phyloP scores from a whole-genome alignment of 192 early-diverging fungal species.

The Pilaira anomala region DNA sequence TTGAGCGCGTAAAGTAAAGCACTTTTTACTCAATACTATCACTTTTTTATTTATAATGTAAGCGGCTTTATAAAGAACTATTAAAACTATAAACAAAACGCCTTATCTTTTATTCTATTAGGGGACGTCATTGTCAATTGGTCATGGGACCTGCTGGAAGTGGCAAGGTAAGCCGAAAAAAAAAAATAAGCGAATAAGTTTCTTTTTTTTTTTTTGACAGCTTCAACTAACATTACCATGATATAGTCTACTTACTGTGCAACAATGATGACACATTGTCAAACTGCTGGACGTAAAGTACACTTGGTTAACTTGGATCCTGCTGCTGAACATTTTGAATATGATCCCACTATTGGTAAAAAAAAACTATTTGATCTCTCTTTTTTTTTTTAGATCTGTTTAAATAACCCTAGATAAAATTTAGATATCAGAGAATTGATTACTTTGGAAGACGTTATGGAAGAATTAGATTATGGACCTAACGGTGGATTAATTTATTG shows the following conservation, averaged over 20 bases:
- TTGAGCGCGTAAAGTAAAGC: no score
- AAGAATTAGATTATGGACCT: slow-evolving; percentile 94
- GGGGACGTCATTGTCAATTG: slow-evolving; percentile 83
- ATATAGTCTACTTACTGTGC: slow-evolving; percentile 88
- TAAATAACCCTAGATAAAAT: no score
- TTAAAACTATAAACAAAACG: no score
- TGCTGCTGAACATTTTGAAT: slow-evolving; percentile 94
- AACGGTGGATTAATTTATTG: slow-evolving; percentile 98
- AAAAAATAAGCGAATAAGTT: not conserved
- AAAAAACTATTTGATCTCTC: not conserved
- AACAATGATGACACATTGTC: slow-evolving; percentile 92
- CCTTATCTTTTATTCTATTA: not conserved
- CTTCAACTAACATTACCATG: not conserved
- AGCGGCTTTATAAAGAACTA: no score
- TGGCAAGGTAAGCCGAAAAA: slow-evolving; percentile 63
- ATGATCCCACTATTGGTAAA: slow-evolving; percentile 79
- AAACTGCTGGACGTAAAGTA: slow-evolving; percentile 75
- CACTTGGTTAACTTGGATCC: slow-evolving; percentile 98
- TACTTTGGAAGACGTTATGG: slow-evolving; percentile 97
- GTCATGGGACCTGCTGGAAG: slow-evolving; percentile 97
- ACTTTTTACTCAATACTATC: no score
- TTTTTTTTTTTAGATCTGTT: not conserved
- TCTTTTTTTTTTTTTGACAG: not conserved
- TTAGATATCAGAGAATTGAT: slow-evolving; percentile 95
- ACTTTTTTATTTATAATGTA: no score